These are phyloP conservation scores for Serpula lacrymans DNA, from an alignment of 768 basidiomycete genomes.

Conservation along the genomic window DNA sequence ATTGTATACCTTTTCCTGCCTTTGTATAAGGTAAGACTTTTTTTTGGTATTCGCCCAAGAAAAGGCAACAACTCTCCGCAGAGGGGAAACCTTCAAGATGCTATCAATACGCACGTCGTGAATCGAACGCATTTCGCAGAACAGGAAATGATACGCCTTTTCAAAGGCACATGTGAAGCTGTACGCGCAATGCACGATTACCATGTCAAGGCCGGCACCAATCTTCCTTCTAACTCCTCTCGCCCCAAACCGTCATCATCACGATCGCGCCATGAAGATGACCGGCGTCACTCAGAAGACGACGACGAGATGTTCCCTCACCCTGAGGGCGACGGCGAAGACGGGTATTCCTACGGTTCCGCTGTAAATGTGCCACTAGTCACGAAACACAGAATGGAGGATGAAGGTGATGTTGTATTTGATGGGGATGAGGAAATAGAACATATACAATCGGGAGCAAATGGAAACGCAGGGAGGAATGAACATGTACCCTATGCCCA, in stretches of 20 bases:
- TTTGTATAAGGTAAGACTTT: slow-evolving; percentile 69
- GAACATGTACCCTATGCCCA: slow-evolving; percentile 91
- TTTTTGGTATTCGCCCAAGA: not conserved
- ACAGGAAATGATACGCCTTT: slow-evolving; percentile 81
- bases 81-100: slow-evolving; percentile 94
- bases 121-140: slow-evolving; percentile 84
- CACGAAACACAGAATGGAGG: slow-evolving; percentile 46
- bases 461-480: slow-evolving; percentile 33
- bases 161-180: slow-evolving; percentile 93
- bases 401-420: slow-evolving; percentile 64
- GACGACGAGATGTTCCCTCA: slow-evolving; percentile 72
- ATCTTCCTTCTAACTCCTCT: slow-evolving; percentile 13
- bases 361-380: slow-evolving; percentile 57
- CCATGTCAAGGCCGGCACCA: slow-evolving; percentile 42
- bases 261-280: slow-evolving; percentile 12
- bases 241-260: slow-evolving; percentile 20
- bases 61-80: slow-evolving; percentile 25
- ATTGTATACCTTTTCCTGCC: slow-evolving; percentile 97
- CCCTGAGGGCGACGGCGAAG: slow-evolving; percentile 71
- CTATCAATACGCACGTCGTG: slow-evolving; percentile 82
- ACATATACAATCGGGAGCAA: slow-evolving; percentile 37
- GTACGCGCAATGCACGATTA: slow-evolving; percentile 94
- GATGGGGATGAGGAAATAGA: slow-evolving; percentile 75
- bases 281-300: slow-evolving; percentile 43
- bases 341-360: slow-evolving; percentile 67